Evolutionary conservation across 148 eudicot genomes (phyloP), one percentile per base, ranked within the genome.

Genomic region (Camellia granthamiana): DNA sequence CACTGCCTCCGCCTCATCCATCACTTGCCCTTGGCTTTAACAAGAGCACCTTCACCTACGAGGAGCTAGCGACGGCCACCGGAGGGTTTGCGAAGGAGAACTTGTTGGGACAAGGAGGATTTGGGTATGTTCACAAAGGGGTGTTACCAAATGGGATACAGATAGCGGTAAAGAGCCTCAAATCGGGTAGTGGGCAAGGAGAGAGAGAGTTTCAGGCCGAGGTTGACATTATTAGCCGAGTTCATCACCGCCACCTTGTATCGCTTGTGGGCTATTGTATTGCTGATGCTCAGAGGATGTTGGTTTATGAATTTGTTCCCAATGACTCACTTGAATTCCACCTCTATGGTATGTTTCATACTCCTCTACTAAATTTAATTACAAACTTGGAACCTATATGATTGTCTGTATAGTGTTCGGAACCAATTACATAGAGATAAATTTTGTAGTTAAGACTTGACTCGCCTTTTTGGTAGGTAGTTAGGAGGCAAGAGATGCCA

Each of bases 211-310:
- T 84, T 23, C 83, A 78, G 21, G 83, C 88, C 0, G 88, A 85
- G 79, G 88, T 85, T 18, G 88, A 85, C 47, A 83, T 85, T 9
- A 83, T 85, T 21, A 85, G 88, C 43, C 83, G 88, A 2, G 88
- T 85, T 6, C 88, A 85, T 49, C 88, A 85, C 63, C 85, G 85
- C 18, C 88, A 85, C 47, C 80, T 85, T 3, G 88, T 85, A 73
- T 85, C 88, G 4, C 88, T 85, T 18, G 88, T 85, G 7, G 88
- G 88, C 16, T 85, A 83, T 68, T 83, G 88, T 47, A 83, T 83
- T n/a, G 72, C 72, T 0, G 85, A 67, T 3, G 5, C 47, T 16
- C 85, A 85, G 18, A 83, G 83, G 79, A 69, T 85, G 81, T 38
- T 85, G 78, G 88, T 85, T 69, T 85, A 83, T 74, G 88, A 85